These are phyloP conservation scores for Dictyostelium citrinum DNA, from an alignment of 78 protist genomes.

Conservation along the genomic window DNA sequence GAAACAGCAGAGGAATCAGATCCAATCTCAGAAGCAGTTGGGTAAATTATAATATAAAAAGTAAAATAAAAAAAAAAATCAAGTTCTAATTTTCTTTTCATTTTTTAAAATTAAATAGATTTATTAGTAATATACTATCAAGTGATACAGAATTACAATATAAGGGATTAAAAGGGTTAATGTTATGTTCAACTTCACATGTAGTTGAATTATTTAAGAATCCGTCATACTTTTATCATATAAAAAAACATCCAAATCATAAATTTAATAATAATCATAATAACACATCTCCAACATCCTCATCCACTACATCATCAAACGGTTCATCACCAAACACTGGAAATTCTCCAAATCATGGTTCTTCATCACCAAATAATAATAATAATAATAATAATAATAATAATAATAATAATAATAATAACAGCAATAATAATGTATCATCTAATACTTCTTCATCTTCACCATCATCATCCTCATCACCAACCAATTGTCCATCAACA, in stretches of 20 bases:
- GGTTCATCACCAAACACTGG: not conserved
- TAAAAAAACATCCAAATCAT: constrained; percentile 72
- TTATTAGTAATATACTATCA: constrained; percentile 52
- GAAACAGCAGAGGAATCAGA: constrained; percentile 54
- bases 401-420: not conserved
- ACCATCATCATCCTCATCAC: not conserved
- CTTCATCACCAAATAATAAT: not conserved
- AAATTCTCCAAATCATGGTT: constrained; percentile 28
- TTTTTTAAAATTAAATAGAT: not conserved
- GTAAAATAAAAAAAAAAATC: not conserved
- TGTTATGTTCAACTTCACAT: constrained; percentile 51
- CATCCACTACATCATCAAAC: constrained; percentile 22
- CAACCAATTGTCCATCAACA: not conserved
- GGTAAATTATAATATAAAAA: constrained; percentile 3
- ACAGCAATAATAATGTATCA: not conserved
- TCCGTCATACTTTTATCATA: constrained; percentile 56
- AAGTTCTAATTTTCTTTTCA: not conserved
- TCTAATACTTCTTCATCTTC: not conserved
- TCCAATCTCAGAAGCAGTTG: constrained; percentile 76
- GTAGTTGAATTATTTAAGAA: constrained; percentile 70
- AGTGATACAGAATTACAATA: constrained; percentile 32
- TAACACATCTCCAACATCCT: not conserved
- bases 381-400: not conserved
- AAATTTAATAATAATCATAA: too few species aligned
- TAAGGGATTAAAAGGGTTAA: constrained; percentile 66